Percentiles rank a stretch among this genome's conserved stretches.
Conservation (phyloP, 345 rosid genomes). For the Atalantia buxifolia region DNA sequence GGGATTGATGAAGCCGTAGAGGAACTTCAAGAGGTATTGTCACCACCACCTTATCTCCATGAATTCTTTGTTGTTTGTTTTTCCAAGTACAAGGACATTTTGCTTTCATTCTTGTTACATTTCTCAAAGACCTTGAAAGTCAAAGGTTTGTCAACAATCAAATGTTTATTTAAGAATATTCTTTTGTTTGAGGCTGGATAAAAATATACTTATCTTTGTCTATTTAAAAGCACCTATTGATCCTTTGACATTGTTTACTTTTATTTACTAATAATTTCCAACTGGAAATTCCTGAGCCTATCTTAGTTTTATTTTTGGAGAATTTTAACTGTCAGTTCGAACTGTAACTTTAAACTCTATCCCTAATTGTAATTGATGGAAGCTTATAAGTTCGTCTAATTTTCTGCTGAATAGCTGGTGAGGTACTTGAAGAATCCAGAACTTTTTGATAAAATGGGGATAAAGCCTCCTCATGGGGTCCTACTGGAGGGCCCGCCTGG, state of each 20-base stretch:
- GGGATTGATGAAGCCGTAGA: slow-evolving; percentile 99
- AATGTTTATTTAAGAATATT: neutral
- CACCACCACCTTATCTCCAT: slow-evolving; percentile 4
- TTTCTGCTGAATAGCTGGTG: slow-evolving; percentile 57
- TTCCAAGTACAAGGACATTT: slow-evolving; percentile 2
- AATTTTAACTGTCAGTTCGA: neutral
- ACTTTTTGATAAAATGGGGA: slow-evolving; percentile 88
- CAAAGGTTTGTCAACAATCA: neutral
- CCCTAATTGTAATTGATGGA: neutral
- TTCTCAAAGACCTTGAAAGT: neutral
- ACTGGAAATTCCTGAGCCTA: too few species aligned
- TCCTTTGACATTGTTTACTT: neutral
- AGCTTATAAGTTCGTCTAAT: slow-evolving; percentile 4
- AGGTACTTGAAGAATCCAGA: slow-evolving; percentile 94
- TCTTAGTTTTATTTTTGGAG: neutral
- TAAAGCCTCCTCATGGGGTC: slow-evolving; percentile 97
- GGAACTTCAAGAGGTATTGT: slow-evolving; percentile 93
- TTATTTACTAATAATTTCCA: neutral
- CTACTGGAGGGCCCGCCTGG: slow-evolving; percentile 97
- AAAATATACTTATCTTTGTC: neutral
- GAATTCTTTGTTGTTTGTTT: neutral
- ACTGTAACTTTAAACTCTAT: neutral
- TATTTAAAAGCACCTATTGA: neutral
- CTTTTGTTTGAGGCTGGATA: neutral
- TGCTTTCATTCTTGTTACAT: neutral